Evolutionary conservation across 2,329 filamentous ascomycete genomes (phyloP).

Genomic region (Xylaria sp.): DNA sequence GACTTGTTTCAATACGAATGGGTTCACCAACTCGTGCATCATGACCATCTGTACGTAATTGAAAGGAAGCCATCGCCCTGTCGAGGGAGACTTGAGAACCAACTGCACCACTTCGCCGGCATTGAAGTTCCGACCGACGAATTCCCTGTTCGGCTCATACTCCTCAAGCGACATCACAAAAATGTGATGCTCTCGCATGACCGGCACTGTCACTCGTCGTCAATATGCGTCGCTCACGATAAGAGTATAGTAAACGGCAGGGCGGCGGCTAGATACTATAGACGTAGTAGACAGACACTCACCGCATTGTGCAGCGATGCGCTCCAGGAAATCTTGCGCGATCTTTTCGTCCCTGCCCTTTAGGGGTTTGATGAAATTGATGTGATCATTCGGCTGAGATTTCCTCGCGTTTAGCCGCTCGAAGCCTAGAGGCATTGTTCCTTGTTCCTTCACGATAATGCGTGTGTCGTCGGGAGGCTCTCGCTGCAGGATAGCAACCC

Average conservation of each 20-base stretch:
- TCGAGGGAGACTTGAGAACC: slow-evolving; percentile 71
- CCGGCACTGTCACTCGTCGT: slow-evolving; percentile 57
- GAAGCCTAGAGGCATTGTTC: slow-evolving; percentile 76
- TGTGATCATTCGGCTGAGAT: slow-evolving; percentile 75
- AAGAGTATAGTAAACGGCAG: not conserved
- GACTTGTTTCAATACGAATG: not conserved
- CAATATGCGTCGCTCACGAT: not conserved
- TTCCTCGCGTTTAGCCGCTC: slow-evolving; percentile 77
- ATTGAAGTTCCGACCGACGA: slow-evolving; percentile 89
- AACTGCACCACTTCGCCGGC: slow-evolving; percentile 86
- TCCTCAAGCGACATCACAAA: slow-evolving; percentile 77
- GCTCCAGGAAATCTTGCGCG: slow-evolving; percentile 73
- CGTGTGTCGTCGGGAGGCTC: not conserved
- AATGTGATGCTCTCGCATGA: slow-evolving; percentile 71
- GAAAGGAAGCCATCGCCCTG: slow-evolving; percentile 77
- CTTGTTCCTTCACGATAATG: not conserved
- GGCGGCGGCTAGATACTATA: not conserved
- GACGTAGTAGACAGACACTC: slow-evolving; percentile 37
- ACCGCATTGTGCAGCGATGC: slow-evolving; percentile 81
- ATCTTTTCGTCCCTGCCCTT: slow-evolving; percentile 65
- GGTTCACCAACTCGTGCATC: slow-evolving; percentile 73
- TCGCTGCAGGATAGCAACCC: not conserved
- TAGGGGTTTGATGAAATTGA: slow-evolving; percentile 85
- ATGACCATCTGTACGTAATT: slow-evolving; percentile 91
- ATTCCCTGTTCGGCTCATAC: slow-evolving; percentile 79